A percentile compares a stretch with the other conserved stretches of the same genome.
These are phyloP conservation scores for Tubosaeta sp. DNA, from an alignment of 768 basidiomycete species.

Conservation along the genomic window DNA sequence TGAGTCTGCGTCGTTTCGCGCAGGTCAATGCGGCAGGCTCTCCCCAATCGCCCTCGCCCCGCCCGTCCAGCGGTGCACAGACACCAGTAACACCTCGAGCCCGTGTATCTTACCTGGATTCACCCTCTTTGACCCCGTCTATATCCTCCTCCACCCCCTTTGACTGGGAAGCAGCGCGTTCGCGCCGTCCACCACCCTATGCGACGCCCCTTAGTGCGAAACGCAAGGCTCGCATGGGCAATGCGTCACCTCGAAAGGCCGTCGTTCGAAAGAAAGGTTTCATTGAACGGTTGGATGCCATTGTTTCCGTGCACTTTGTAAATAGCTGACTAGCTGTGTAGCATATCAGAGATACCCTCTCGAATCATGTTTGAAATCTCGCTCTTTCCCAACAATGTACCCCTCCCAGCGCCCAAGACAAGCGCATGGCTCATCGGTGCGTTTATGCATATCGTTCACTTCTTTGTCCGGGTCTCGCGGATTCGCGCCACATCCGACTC, in stretches of 20 bases:
- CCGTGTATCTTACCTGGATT: slow-evolving; percentile 53
- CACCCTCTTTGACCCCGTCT: slow-evolving; percentile 64
- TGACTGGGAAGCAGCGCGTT: slow-evolving; percentile 84
- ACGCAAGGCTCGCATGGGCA: slow-evolving; percentile 40
- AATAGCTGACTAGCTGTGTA: slow-evolving; percentile 29
- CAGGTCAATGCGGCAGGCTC: slow-evolving; percentile 45
- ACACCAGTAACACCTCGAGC: slow-evolving; percentile 44
- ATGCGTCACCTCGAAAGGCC: slow-evolving; percentile 42
- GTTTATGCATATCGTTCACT: slow-evolving; percentile 61
- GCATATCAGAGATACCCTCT: slow-evolving; percentile 65
- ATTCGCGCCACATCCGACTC: slow-evolving; percentile 55
- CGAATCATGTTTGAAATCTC: slow-evolving; percentile 74
- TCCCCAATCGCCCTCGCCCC: slow-evolving; percentile 39
- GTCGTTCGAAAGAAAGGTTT: slow-evolving; percentile 62
- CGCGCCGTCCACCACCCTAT: slow-evolving; percentile 68
- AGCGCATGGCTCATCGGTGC: slow-evolving; percentile 65
- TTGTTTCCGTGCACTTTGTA: slow-evolving; percentile 2
- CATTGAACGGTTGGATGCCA: slow-evolving; percentile 48
- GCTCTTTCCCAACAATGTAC: slow-evolving; percentile 77
- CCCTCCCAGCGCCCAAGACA: slow-evolving; percentile 62
- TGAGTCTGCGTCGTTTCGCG: slow-evolving; percentile 58
- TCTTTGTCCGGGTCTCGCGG: slow-evolving; percentile 59
- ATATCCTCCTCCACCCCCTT: slow-evolving; percentile 74
- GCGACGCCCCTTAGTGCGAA: slow-evolving; percentile 51
- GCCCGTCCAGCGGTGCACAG: slow-evolving; percentile 27